Conservation (phyloP, 805 yeast genomes). For the Starmerella apis region DNA sequence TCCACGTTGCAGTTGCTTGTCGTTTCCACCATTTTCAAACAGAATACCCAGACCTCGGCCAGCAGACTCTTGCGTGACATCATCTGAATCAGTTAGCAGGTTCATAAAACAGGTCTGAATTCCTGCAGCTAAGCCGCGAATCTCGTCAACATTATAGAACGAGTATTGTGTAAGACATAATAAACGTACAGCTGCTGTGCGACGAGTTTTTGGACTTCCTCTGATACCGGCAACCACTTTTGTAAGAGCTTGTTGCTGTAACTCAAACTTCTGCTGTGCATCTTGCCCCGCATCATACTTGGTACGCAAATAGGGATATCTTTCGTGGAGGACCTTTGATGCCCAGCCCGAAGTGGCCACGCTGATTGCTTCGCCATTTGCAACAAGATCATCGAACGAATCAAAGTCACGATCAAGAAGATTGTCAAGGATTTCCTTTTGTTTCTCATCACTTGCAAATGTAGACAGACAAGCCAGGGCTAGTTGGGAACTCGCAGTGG, state of each 20-base stretch:
- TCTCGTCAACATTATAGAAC: constrained; percentile 39
- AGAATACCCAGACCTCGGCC: constrained; percentile 75
- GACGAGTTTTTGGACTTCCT: constrained; percentile 50
- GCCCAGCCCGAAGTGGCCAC: constrained; percentile 67
- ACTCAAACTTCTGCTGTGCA: constrained; percentile 12
- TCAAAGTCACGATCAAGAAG: constrained; percentile 56
- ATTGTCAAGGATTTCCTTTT: constrained; percentile 34
- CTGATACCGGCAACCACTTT: constrained; percentile 49
- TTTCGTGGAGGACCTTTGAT: constrained; percentile 39
- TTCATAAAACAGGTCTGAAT: constrained; percentile 69
- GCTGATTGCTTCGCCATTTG: constrained; percentile 75
- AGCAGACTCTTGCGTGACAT: constrained; percentile 83
- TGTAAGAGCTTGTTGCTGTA: constrained; percentile 43
- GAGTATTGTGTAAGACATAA: constrained; percentile 70
- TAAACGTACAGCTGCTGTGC: constrained; percentile 76
- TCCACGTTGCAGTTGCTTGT: constrained; percentile 46
- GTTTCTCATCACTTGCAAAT: constrained; percentile 22
- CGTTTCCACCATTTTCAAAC: constrained; percentile 63
- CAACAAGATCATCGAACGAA: constrained; percentile 63
- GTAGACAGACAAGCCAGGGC: constrained; percentile 35
- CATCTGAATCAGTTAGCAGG: constrained; percentile 72
- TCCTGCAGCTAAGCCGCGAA: constrained; percentile 36
- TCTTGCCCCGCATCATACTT: constrained; percentile 15
- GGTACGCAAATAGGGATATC: constrained; percentile 10
- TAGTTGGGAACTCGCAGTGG: constrained; percentile 26